A percentile compares a stretch with the other conserved stretches of the same genome.
Evolutionary conservation across 305 asterid species (phyloP).

Genomic region (Striga hermonthica): DNA sequence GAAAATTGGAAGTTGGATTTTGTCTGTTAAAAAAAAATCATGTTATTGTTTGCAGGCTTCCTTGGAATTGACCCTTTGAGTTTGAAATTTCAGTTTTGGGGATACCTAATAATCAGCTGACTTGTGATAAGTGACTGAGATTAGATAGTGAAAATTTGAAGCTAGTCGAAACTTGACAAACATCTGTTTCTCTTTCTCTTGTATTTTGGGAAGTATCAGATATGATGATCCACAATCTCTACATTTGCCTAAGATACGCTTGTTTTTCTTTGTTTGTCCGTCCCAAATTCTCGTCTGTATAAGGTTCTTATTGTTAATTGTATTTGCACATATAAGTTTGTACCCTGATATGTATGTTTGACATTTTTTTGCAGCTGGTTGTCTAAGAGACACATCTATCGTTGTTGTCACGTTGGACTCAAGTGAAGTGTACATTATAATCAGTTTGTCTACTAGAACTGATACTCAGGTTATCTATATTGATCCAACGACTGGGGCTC

Average conservation of each 20-base stretch:
- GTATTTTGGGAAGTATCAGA: not conserved
- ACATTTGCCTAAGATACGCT: too few species aligned
- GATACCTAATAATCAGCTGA: not conserved
- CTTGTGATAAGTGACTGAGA: not conserved
- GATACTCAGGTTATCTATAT: slow-evolving; percentile 95
- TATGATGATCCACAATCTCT: not conserved
- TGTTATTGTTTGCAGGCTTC: slow-evolving; percentile 9
- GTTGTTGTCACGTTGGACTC: slow-evolving; percentile 80
- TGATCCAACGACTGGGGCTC: slow-evolving; percentile 95
- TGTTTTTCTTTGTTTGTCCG: not conserved
- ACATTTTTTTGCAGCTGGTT: slow-evolving; percentile 46
- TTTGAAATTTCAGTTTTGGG: slow-evolving; percentile 15
- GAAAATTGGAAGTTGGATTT: slow-evolving; percentile 17
- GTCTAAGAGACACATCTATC: slow-evolving; percentile 71
- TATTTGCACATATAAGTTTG: slow-evolving; percentile 4
- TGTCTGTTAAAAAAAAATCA: slow-evolving; percentile 15
- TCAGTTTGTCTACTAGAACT: slow-evolving; percentile 69
- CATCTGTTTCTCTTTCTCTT: not conserved
- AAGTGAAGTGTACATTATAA: slow-evolving; percentile 79
- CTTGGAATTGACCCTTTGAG: slow-evolving; percentile 8
- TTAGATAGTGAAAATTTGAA: not conserved
- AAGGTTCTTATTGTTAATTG: not conserved
- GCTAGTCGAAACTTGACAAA: slow-evolving; percentile 3
- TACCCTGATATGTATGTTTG: slow-evolving; percentile 26
- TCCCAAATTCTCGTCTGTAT: not conserved